Conservation (phyloP, 2,329 filamentous ascomycete species). For the Aspergillus ibericus region DNA sequence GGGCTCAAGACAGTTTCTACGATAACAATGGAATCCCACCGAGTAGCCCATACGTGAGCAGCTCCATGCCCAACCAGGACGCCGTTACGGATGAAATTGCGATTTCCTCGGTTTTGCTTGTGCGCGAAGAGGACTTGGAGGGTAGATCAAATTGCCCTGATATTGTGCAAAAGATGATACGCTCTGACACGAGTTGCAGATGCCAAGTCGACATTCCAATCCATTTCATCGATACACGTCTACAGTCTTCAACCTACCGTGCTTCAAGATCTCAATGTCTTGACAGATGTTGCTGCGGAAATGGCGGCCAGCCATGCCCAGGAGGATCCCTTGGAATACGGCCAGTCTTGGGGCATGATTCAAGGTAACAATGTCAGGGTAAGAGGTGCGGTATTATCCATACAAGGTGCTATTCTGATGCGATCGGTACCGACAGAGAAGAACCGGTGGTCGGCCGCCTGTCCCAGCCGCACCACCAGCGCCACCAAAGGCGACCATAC, state of each 20-base stretch:
- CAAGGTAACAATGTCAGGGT: slow-evolving; percentile 67
- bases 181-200: slow-evolving; percentile 47
- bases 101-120: slow-evolving; percentile 64
- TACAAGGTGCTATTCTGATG: background rate
- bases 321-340: slow-evolving; percentile 61
- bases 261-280: slow-evolving; percentile 68
- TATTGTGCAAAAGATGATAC: background rate
- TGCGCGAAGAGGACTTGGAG: slow-evolving; percentile 70
- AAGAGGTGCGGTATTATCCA: slow-evolving; percentile 20
- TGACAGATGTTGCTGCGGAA: slow-evolving; percentile 69
- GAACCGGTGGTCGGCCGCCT: slow-evolving; percentile 47
- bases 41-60: slow-evolving; percentile 66
- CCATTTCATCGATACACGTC: slow-evolving; percentile 77
- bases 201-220: slow-evolving; percentile 65
- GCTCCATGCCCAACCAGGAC: slow-evolving; percentile 61
- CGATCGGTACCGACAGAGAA: slow-evolving; percentile 38
- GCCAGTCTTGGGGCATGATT: slow-evolving; percentile 70
- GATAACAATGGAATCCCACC: slow-evolving; percentile 61
- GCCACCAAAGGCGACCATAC: slow-evolving; percentile 34
- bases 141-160: slow-evolving; percentile 45
- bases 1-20: slow-evolving; percentile 50
- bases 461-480: slow-evolving; percentile 27
- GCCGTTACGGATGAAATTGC: slow-evolving; percentile 52
- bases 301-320: slow-evolving; percentile 56
- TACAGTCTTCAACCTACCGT: slow-evolving; percentile 78